Conservation (phyloP, 768 basidiomycete species). For the Myochromella boudieri region DNA sequence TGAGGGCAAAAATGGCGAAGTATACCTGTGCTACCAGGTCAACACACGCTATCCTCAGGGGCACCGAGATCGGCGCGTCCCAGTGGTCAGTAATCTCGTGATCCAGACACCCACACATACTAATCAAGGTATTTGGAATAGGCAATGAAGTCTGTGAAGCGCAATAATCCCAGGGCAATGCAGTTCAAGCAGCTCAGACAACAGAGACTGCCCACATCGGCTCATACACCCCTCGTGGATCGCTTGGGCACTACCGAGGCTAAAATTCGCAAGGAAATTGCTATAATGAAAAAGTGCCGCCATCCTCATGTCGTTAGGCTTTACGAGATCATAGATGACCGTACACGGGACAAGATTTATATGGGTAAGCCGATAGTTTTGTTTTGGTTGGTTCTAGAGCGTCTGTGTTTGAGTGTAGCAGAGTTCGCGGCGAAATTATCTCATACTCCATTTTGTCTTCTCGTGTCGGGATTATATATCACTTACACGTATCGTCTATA, state of each 20-base stretch:
- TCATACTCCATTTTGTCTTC: background rate
- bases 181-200: constrained; percentile 54
- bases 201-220: constrained; percentile 23
- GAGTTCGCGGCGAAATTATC: background rate
- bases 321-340: constrained; percentile 90
- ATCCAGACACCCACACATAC: background rate
- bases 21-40: constrained; percentile 77
- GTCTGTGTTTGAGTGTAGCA: constrained; percentile 36
- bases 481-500: constrained; percentile 8
- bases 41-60: constrained; percentile 34
- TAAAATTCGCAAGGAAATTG: constrained; percentile 83
- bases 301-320: constrained; percentile 80
- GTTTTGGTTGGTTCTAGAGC: constrained; percentile 39
- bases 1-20: constrained; percentile 53
- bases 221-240: constrained; percentile 30
- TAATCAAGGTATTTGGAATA: constrained; percentile 22
- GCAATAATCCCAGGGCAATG: constrained; percentile 64
- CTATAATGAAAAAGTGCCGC: constrained; percentile 86
- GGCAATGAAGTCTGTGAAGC: constrained; percentile 73
- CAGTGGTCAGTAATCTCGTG: constrained; percentile 5
- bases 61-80: constrained; percentile 48
- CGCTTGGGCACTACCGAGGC: constrained; percentile 66
- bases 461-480: background rate
- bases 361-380: constrained; percentile 70
- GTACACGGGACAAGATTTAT: constrained; percentile 77